Evolutionary conservation across 225 moss, liverwort and hornwort species (phyloP).

Genomic region (Takakia lepidozioides): DNA sequence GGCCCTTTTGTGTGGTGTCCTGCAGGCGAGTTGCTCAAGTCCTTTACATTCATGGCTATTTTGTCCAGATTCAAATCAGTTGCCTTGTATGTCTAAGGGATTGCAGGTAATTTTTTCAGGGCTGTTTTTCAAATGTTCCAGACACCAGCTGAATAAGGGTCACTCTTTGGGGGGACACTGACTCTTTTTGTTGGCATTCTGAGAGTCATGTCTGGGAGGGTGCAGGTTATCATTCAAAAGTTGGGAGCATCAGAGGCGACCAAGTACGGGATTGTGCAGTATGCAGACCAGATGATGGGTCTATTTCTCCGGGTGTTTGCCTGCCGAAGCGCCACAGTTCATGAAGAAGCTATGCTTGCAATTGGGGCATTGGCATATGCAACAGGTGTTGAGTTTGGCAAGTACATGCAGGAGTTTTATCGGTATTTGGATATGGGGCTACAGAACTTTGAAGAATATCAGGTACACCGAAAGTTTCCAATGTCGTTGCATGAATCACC

Average conservation of each 20-base stretch:
- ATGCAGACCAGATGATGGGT: conserved; percentile 5
- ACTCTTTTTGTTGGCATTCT: too few species aligned
- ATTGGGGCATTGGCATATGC: conserved; percentile 8
- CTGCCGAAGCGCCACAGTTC: conserved; percentile 6
- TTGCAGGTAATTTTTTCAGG: too few species aligned
- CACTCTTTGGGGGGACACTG: too few species aligned
- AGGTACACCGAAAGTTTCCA: too few species aligned
- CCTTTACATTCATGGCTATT: too few species aligned
- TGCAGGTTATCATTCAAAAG: conserved; percentile 9
- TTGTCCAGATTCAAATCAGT: too few species aligned
- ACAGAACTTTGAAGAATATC: conserved; percentile 8
- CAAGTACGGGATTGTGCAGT: conserved; percentile 3
- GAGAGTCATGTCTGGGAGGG: too few species aligned
- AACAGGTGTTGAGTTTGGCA: conserved; percentile 7
- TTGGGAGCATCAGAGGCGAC: conserved; percentile 5
- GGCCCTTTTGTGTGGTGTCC: too few species aligned
- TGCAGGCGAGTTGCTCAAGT: conserved; percentile 3
- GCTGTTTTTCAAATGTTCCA: too few species aligned
- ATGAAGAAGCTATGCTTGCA: conserved; percentile 9
- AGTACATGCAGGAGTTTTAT: conserved; percentile 9
- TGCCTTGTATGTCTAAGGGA: too few species aligned
- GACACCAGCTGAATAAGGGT: too few species aligned
- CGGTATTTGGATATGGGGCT: conserved; percentile 8
- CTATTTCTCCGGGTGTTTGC: conserved; percentile 6
- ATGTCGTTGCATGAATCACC: too few species aligned